Conservation (phyloP, 179 eudicot species). For the Actinidia chinensis region DNA sequence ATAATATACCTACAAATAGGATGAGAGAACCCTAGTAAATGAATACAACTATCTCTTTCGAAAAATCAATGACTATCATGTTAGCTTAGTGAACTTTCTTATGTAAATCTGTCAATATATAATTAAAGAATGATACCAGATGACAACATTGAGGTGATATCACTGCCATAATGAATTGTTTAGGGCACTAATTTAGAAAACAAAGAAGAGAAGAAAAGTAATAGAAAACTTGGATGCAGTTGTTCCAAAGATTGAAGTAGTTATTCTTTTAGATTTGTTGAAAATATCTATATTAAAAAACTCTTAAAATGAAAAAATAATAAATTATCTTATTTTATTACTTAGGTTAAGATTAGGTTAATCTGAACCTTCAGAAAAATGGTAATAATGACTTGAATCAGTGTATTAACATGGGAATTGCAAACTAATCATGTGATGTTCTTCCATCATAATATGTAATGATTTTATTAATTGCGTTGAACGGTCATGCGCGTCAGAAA, state of each 20-base stretch:
- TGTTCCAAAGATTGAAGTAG: neutral
- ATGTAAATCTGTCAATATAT: no score
- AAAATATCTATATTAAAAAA: neutral
- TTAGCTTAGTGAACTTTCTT: no score
- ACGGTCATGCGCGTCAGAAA: no score
- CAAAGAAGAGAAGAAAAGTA: neutral
- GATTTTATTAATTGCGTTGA: no score
- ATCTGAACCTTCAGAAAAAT: conserved; percentile 3
- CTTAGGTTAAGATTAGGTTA: conserved; percentile 6
- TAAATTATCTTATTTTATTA: neutral
- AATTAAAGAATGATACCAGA: no score
- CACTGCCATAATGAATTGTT: no score
- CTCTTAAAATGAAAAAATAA: no score
- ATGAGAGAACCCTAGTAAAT: no score
- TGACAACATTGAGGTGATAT: no score
- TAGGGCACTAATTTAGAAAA: neutral
- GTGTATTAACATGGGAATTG: neutral
- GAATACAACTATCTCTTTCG: no score
- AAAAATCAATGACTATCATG: no score
- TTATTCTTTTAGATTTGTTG: neutral
- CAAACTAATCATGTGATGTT: conserved; percentile 7
- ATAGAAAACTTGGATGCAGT: neutral
- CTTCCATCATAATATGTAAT: neutral
- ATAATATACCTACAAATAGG: no score
- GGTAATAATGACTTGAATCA: neutral